Percentiles rank a stretch among this genome's conserved stretches.
phyloP scores from a whole-genome alignment of 768 basidiomycete genomes.

The Tulasnella sp. region DNA sequence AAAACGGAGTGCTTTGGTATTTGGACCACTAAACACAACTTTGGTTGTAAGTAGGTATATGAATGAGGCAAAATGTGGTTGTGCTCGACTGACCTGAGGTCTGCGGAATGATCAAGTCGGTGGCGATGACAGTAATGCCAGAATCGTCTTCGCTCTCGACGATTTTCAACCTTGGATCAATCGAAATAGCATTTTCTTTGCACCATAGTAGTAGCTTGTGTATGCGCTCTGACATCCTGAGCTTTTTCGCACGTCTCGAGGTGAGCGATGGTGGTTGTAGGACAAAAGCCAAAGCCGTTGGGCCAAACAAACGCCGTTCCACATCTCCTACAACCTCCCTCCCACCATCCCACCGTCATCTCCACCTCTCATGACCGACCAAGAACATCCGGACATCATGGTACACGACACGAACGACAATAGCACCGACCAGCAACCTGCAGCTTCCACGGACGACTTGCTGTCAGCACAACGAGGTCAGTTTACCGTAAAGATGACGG shows the following conservation, averaged over 20 bases:
- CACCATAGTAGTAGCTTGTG: conserved; percentile 21
- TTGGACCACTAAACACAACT: conserved; percentile 22
- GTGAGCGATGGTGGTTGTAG: background rate
- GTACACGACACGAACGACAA: background rate
- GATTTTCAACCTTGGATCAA: conserved; percentile 21
- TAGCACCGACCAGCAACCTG: background rate
- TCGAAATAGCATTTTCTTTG: conserved; percentile 8
- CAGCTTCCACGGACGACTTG: background rate
- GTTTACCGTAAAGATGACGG: background rate
- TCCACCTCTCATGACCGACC: background rate
- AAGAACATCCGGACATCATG: background rate
- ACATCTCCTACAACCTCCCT: background rate
- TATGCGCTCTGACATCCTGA: background rate
- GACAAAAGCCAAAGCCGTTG: background rate
- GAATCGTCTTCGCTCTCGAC: background rate
- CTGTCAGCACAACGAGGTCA: background rate
- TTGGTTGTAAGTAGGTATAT: background rate
- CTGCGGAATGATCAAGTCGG: background rate
- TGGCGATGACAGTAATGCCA: background rate
- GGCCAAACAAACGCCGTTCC: background rate
- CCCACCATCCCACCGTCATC: background rate
- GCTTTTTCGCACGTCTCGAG: background rate
- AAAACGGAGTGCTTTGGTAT: conserved; percentile 28
- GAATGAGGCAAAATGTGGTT: background rate
- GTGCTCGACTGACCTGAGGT: conserved; percentile 7